Conservation (phyloP, 2,329 filamentous ascomycete species). For the Colletotrichum cordylinicola region DNA sequence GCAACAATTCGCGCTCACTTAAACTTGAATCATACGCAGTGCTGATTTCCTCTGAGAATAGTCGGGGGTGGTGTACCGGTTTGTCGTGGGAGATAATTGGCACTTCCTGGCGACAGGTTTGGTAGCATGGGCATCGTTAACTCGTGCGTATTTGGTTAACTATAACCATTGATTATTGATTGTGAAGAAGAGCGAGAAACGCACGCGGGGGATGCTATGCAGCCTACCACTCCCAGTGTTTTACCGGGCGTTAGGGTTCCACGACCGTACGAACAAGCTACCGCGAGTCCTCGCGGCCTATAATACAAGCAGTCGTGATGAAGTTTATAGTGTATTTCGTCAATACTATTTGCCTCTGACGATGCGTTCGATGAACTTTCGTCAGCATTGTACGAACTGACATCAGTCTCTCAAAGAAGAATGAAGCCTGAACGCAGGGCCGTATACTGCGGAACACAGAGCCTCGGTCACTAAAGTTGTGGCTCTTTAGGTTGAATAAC, state of each 20-base stretch:
- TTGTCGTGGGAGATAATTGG: not conserved
- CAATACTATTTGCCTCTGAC: not conserved
- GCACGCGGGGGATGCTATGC: not conserved
- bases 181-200: not conserved
- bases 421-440: not conserved
- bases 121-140: not conserved
- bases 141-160: accelerated
- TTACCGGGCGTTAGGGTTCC: too few relatives aligned
- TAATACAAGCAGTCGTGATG: not conserved
- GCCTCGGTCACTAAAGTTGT: not conserved
- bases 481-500: not conserved
- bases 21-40: not conserved
- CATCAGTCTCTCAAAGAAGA: not conserved
- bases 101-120: not conserved
- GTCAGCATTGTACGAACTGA: not conserved
- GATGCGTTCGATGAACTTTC: not conserved
- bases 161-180: not conserved
- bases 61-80: too few relatives aligned
- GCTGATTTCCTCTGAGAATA: not conserved
- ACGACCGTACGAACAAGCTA: too few relatives aligned
- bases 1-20: not conserved
- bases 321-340: not conserved
- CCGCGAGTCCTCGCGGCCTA: not conserved
- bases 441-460: not conserved
- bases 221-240: not conserved